These are phyloP conservation scores for Candida sithepensis DNA, from an alignment of 805 yeast genomes.

Conservation along the genomic window DNA sequence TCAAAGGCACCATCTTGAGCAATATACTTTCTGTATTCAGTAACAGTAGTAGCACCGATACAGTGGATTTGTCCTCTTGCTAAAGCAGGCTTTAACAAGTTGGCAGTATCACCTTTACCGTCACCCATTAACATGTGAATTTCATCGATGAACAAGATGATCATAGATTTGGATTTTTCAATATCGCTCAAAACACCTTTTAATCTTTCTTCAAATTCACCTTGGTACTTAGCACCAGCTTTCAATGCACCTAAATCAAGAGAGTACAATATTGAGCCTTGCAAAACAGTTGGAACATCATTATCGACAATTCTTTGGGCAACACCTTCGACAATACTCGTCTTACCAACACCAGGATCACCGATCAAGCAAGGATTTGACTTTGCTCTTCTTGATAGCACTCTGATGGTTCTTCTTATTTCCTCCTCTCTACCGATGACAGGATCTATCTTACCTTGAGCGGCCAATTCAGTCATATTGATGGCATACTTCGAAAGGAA, in stretches of 20 bases:
- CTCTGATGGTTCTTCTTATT: slow-evolving; percentile 91
- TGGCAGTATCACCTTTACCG: slow-evolving; percentile 96
- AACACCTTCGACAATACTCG: slow-evolving; percentile 97
- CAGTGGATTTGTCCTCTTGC: slow-evolving; percentile 97
- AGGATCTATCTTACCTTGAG: slow-evolving; percentile 94
- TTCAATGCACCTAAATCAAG: slow-evolving; percentile 94
- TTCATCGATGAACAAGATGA: slow-evolving; percentile 92
- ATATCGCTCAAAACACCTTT: slow-evolving; percentile 95
- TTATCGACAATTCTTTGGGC: slow-evolving; percentile 95
- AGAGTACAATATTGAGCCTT: slow-evolving; percentile 77
- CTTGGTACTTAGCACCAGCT: slow-evolving; percentile 98
- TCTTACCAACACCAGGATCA: slow-evolving; percentile 99
- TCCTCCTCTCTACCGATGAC: slow-evolving; percentile 99
- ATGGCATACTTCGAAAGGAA: slow-evolving; percentile 86
- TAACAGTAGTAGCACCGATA: slow-evolving; percentile 96
- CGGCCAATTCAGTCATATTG: slow-evolving; percentile 90
- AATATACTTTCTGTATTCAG: slow-evolving; percentile 87
- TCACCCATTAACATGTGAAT: slow-evolving; percentile 99
- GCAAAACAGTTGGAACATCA: slow-evolving; percentile 88
- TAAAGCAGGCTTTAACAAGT: slow-evolving; percentile 91
- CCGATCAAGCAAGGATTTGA: slow-evolving; percentile 96
- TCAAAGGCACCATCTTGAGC: slow-evolving; percentile 99
- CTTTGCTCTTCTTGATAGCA: slow-evolving; percentile 93
- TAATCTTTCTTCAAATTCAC: slow-evolving; percentile 97
- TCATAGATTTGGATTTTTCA: slow-evolving; percentile 80